These are phyloP conservation scores for Eudorina sp. DNA, from an alignment of 139 green algal genomes.

Conservation along the genomic window DNA sequence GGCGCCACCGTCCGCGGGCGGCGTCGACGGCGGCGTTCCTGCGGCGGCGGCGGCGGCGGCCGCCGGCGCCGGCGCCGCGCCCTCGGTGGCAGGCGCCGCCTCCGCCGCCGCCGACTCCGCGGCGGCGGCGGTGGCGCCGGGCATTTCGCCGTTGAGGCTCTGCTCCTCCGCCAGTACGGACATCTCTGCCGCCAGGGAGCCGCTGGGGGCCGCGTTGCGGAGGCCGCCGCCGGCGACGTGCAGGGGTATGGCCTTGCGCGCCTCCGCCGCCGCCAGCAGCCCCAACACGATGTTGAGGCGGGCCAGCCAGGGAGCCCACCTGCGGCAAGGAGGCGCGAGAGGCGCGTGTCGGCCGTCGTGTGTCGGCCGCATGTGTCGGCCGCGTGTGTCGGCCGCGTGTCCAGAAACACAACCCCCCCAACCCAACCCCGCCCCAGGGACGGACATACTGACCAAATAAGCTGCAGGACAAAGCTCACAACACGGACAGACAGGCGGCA, in stretches of 20 bases:
- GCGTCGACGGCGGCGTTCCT: too few species aligned
- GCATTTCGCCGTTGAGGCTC: background rate
- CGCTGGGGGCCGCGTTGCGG: background rate
- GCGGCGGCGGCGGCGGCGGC: background rate
- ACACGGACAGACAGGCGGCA: too few species aligned
- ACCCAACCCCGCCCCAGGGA: too few species aligned
- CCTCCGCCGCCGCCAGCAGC: slow-evolving; percentile 37
- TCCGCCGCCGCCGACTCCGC: too few species aligned
- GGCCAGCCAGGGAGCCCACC: slow-evolving; percentile 65
- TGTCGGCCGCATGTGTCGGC: too few species aligned
- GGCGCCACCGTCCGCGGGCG: background rate
- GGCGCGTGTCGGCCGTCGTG: background rate
- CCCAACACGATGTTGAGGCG: slow-evolving; percentile 58
- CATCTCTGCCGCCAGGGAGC: background rate
- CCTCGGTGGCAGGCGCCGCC: background rate
- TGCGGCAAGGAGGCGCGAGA: background rate
- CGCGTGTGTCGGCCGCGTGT: too few species aligned
- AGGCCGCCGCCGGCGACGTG: background rate
- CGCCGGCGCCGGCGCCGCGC: background rate
- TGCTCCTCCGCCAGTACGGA: background rate
- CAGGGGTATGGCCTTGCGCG: background rate
- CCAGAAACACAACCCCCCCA: too few species aligned
- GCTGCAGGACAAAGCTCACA: too few species aligned
- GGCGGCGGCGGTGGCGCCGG: background rate
- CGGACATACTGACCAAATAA: too few species aligned